Evolutionary conservation across 2,329 filamentous ascomycete genomes (phyloP), one percentile per base, ranked within the genome.

Genomic region (Ceratocystis cacaofunesta): DNA sequence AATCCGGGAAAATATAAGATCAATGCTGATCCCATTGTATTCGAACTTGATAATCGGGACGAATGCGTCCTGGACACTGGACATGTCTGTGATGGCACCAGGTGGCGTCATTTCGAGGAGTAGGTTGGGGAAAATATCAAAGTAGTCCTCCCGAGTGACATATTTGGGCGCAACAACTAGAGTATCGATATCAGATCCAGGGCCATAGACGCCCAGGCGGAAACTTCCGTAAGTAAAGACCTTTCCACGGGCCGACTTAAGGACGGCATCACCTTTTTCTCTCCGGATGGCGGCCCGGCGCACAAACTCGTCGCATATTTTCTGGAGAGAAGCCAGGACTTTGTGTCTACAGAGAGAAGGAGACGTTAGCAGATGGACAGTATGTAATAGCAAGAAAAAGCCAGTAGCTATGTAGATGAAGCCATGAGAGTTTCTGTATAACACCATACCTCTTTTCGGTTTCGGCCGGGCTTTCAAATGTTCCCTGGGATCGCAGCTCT

Each of bases 31-130:
- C 62, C 87, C 89, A 63, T 82, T 85, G 70, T 95, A 90, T 73
- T 95, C 90, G 72, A 97, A 89, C 74, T 96, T 97, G 78, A 99
- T 97, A 73, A 99, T 95, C 61, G 94, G 94, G 6, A 97, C 92
- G 72, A 90, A 95, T 3, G 92, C 90, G 72, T 95, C 92, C 61
- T 87, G 87, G 46, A 99, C 94, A 0, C 88, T 84, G 1, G 89
- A 87, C 71, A 96, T 80, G 73, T 95, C 90, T 68, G 88, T 87
- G 70, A 97, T 90, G 67, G 91, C 82, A n/a, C 86, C 88, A 46
- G 84, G 78, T 7, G 88, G 84, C 1, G 89, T 85, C 82, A 94
- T 87, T 69, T 86, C 81, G 70, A 87, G 78, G 61, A 99, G 83
- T 61, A 95, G 78, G 22, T 83, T 79, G n/a, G 92, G 92, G 70